Evolutionary conservation across 805 yeast genomes (phyloP), one percentile per base, ranked within the genome.

Genomic region (Priceomyces carsonii): DNA sequence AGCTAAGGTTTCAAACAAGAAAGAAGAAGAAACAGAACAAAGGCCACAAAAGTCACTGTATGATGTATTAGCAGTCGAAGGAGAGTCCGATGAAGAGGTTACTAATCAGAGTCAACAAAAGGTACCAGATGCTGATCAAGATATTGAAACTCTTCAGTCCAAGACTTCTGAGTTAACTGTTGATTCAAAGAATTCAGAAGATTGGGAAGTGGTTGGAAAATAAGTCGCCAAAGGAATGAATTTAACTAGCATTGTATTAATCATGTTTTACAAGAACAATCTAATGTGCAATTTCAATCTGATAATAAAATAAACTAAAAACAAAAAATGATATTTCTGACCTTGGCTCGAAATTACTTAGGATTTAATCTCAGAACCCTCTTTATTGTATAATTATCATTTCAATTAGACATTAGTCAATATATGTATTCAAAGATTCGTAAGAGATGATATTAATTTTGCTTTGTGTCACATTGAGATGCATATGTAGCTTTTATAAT

Each of bases 181-280:
- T 20, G 52, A 53, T n/a, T 35, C 47, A 22, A 52, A 50, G 31
- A 55, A 50, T 15, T 52, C 45, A 38, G 65, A 54, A 18, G 66
- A 58, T 14, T 62, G 68, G 67, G 61, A 61, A 51, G 65, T 59
- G 34, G 69, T 59, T 37, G 51, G 61, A 28, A 59, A 59, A 45
- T 59, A 56, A 53, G 16, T 24, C 21, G 16, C 20, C n/a, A 6
- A 33, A 20, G 20, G 22, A n/a, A n/a, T n/a, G n/a, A n/a, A n/a
- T n/a, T n/a, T n/a, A n/a, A n/a, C n/a, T n/a, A n/a, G n/a, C n/a
- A n/a, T n/a, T n/a, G n/a, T n/a, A 26, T 10, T 14, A 20, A 13
- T 12, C 26, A 29, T 14, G 12, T 9, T 19, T 12, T 12, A 18
- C 23, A 19, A 29, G 19, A 29, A 29, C 14, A 16, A 10, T 8